Evolutionary conservation across 2,329 filamentous ascomycete genomes (phyloP).

Genomic region (Periglandula ipomoeae): DNA sequence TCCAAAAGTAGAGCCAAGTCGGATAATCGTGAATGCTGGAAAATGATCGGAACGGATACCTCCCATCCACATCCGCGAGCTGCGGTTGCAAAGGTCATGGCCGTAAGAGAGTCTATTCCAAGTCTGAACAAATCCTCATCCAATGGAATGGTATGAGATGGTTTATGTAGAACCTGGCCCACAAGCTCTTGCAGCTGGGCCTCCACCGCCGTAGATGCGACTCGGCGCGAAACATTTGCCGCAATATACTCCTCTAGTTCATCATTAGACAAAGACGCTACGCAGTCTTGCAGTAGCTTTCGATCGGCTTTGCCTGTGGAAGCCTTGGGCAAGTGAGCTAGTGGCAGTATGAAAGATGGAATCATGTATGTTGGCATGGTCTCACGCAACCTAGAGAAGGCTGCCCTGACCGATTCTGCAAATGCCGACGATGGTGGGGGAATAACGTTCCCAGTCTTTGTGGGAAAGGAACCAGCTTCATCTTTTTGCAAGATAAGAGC

Average conservation of each 20-base stretch:
- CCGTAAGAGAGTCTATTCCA: constrained; percentile 2
- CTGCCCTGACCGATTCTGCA: not conserved
- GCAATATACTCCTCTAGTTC: not conserved
- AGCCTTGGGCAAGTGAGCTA: not conserved
- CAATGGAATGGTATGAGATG: not conserved
- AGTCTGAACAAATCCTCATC: not conserved
- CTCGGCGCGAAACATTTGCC: not conserved
- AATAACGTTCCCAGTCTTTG: not conserved
- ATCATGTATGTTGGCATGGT: not conserved
- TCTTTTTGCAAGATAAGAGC: not conserved
- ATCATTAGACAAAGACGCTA: not conserved
- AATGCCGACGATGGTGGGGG: not conserved
- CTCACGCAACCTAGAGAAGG: not conserved
- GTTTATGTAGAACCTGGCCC: not conserved
- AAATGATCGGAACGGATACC: not conserved
- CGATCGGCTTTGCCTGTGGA: not conserved
- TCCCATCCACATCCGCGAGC: not conserved
- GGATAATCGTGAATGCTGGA: not conserved
- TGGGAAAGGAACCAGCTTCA: not conserved
- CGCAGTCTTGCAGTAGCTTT: not conserved
- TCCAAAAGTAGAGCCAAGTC: not conserved
- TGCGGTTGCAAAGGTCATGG: not conserved
- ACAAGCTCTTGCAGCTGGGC: not conserved
- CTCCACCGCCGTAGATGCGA: not conserved
- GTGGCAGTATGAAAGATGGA: not conserved